Evolutionary conservation across 2,329 filamentous ascomycete species (phyloP), one percentile per base, ranked within the genome.

Genomic region (Fusarium acutatum): DNA sequence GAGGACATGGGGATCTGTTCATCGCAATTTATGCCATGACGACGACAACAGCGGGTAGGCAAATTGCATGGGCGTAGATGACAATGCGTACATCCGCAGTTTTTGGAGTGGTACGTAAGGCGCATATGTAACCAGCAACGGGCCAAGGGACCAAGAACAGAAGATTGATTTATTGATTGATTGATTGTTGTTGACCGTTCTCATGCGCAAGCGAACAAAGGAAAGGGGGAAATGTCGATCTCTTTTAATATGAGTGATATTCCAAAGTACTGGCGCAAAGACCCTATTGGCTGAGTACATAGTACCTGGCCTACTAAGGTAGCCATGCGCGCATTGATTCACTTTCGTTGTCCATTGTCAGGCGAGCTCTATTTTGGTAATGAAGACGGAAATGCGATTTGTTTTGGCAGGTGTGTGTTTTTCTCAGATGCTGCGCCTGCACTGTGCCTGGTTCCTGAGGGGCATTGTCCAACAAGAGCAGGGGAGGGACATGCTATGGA

Each of bases 1-100:
- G 8, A 69, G 28, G 44, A 59, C 54, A 72, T 59, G 67, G 71
- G 67, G 71, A 72, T 72, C 52, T 62, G 64, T 43, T 61, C 47
- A 74, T 72, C 71, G 46, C 62, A 74, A 74, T 74, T 74, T 74
- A 69, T 74, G 71, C 52, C 71, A 74, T 69, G 63, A 74, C 67
- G 71, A 65, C 67, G 63, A 58, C 67, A 57, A 54, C 54, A 34
- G 49, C 43, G 41, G 44, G 47, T 43, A 56, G 61, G 54, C 65
- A 73, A 60, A 53, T 59, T 59, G 60, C 52, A 53, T 59, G 35
- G 66, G 59, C 41, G 32, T 37, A 57, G 37, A 70, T 56, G 53
- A 56, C 40, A 70, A 67, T 71, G 71, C 60, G 47, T 43, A 30
- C 28, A 30, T 30, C 54, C 40, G 30, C 24, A 49, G 26, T 68